These are phyloP conservation scores for Cryptococcus sp. DNA, from an alignment of 1,284 basidiomycete genomes.

Conservation along the genomic window DNA sequence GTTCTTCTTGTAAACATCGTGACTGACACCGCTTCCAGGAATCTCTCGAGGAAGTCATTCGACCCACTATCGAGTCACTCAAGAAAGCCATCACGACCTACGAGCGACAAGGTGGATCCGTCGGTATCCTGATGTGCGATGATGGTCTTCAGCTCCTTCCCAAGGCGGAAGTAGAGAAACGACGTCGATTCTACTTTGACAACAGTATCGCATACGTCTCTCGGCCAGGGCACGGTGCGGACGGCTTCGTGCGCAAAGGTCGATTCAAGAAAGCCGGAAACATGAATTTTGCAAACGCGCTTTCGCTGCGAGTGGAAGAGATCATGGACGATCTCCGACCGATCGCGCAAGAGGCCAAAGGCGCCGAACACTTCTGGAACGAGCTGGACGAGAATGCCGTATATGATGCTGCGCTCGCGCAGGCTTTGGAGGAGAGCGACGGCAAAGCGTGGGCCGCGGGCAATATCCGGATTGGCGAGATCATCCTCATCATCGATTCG, in stretches of 20 bases:
- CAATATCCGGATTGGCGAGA: conserved; percentile 52
- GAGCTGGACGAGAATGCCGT: conserved; percentile 38
- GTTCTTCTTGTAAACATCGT: background rate
- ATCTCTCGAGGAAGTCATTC: conserved; percentile 57
- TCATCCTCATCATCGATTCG: conserved; percentile 72
- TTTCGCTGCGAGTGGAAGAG: conserved; percentile 73
- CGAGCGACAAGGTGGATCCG: conserved; percentile 60
- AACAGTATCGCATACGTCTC: conserved; percentile 83
- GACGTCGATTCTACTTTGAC: conserved; percentile 72
- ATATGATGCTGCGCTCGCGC: conserved; percentile 41
- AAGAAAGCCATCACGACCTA: conserved; percentile 81
- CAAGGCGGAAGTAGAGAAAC: conserved; percentile 64
- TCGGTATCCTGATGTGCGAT: conserved; percentile 53
- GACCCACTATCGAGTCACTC: conserved; percentile 73
- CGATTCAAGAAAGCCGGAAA: conserved; percentile 88
- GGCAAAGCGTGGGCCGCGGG: conserved; percentile 55
- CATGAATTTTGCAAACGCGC: conserved; percentile 76
- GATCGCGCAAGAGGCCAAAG: conserved; percentile 34
- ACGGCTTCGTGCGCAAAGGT: conserved; percentile 78
- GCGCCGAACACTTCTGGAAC: conserved; percentile 30
- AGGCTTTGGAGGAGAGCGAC: conserved; percentile 59
- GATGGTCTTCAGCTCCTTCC: conserved; percentile 68
- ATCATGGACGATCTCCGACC: conserved; percentile 60
- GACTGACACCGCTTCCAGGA: conserved; percentile 55
- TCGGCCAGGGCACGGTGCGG: conserved; percentile 67